These are phyloP conservation scores for Leishmania amazonensis DNA, from an alignment of 208 protist species.

Conservation along the genomic window DNA sequence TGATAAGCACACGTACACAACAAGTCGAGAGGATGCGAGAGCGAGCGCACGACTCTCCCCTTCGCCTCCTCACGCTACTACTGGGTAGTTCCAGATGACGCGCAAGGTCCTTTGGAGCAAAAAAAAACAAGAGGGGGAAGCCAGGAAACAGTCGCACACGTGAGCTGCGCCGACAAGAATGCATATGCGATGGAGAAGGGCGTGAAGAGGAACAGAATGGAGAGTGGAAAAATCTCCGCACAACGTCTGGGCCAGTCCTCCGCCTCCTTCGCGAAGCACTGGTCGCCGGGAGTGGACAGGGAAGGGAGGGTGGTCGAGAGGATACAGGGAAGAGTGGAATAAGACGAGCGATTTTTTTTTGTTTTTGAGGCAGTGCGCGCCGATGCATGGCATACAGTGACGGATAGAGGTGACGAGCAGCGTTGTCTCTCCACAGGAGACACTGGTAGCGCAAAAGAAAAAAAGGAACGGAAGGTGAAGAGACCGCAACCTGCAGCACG, in stretches of 20 bases:
- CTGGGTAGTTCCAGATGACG: not conserved
- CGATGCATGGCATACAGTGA: not conserved
- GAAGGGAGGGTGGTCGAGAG: not conserved
- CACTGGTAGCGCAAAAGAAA: not conserved
- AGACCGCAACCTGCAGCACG: not conserved
- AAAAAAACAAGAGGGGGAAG: not conserved
- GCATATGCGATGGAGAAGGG: not conserved
- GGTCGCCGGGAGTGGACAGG: no score
- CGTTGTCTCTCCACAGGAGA: not conserved
- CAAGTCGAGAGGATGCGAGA: not conserved
- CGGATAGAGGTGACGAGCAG: not conserved
- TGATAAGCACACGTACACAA: not conserved
- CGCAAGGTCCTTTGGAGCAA: not conserved
- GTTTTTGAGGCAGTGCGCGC: not conserved
- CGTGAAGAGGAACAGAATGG: conserved; percentile 2
- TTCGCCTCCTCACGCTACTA: not conserved
- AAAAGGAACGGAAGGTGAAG: not conserved
- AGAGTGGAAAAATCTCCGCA: not conserved
- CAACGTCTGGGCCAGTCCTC: not conserved
- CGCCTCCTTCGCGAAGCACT: not conserved
- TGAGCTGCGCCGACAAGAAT: not conserved
- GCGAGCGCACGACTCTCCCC: not conserved
- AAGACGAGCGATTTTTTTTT: not conserved
- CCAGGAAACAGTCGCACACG: not conserved
- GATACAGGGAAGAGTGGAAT: not conserved